Evolutionary conservation across 2,329 filamentous ascomycete species (phyloP).

Genomic region (Cercospora janseana): DNA sequence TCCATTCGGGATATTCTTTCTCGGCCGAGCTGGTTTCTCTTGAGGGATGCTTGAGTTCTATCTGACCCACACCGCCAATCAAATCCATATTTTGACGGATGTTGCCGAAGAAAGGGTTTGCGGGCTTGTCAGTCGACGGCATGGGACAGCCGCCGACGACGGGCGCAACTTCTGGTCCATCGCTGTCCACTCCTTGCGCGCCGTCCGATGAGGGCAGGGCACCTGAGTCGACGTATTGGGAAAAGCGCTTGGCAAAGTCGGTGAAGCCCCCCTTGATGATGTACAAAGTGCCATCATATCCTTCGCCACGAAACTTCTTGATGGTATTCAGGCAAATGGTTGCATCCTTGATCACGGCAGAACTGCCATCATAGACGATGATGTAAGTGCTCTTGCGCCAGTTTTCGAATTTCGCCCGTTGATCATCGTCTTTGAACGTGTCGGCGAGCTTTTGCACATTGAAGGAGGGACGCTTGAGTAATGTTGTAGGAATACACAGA

Average conservation of each 20-base stretch:
- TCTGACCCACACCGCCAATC: slow-evolving; percentile 86
- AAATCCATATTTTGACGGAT: slow-evolving; percentile 97
- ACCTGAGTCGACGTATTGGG: slow-evolving; percentile 59
- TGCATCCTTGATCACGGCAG: slow-evolving; percentile 76
- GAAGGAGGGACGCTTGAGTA: slow-evolving; percentile 87
- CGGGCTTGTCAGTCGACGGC: slow-evolving; percentile 64
- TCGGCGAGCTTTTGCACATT: slow-evolving; percentile 83
- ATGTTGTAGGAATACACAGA: slow-evolving; percentile 89
- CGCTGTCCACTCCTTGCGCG: slow-evolving; percentile 46
- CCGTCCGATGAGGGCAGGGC: slow-evolving; percentile 20
- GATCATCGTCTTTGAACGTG: slow-evolving; percentile 72
- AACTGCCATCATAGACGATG: slow-evolving; percentile 81
- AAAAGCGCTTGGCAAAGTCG: slow-evolving; percentile 66
- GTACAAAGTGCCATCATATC: slow-evolving; percentile 69
- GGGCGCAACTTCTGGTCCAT: slow-evolving; percentile 61
- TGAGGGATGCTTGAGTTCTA: slow-evolving; percentile 59
- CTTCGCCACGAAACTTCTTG: slow-evolving; percentile 86
- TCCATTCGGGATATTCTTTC: slow-evolving; percentile 69
- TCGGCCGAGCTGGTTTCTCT: slow-evolving; percentile 49
- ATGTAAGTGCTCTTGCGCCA: slow-evolving; percentile 76
- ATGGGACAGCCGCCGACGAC: slow-evolving; percentile 89
- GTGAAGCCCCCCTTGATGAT: slow-evolving; percentile 81
- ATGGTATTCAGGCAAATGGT: slow-evolving; percentile 78
- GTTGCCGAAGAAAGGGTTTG: slow-evolving; percentile 91
- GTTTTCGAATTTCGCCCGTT: slow-evolving; percentile 69